phyloP scores from a whole-genome alignment of 1,139 yeast species.

The Pichia sp. region DNA sequence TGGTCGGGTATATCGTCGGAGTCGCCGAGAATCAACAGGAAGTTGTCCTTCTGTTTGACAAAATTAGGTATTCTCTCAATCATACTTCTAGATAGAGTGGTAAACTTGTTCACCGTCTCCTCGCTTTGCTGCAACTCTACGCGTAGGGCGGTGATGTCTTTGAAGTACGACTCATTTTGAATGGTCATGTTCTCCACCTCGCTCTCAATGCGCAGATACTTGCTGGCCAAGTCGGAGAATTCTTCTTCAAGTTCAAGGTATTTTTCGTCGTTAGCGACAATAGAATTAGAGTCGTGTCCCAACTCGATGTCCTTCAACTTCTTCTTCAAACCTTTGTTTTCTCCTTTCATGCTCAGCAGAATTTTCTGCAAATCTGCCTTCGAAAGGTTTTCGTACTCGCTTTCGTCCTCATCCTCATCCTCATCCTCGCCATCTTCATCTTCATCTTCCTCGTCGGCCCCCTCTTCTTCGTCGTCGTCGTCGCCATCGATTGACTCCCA shows the following conservation, averaged over 20 bases:
- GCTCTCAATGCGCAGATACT: constrained; percentile 12
- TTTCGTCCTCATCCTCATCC: constrained; percentile 11
- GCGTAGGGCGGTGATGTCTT: constrained; percentile 16
- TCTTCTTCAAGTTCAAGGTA: constrained; percentile 13
- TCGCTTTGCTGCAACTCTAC: constrained; percentile 21
- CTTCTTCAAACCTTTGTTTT: constrained; percentile 18
- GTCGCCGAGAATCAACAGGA: constrained; percentile 6
- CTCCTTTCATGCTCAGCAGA: constrained; percentile 14
- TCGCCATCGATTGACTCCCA: constrained; percentile 19
- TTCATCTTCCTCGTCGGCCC: background rate
- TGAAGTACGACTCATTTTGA: constrained; percentile 16
- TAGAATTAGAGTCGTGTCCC: constrained; percentile 16
- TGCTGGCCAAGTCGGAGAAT: constrained; percentile 11
- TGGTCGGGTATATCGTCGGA: constrained; percentile 17
- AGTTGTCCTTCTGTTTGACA: constrained; percentile 11
- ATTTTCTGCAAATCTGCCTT: constrained; percentile 6
- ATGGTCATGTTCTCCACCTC: constrained; percentile 15
- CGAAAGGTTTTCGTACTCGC: background rate
- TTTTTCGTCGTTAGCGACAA: constrained; percentile 15
- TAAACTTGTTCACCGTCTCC: constrained; percentile 6
- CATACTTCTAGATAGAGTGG: constrained; percentile 9
- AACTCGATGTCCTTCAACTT: constrained; percentile 19
- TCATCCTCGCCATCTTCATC: constrained; percentile 4
- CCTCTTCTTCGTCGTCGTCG: background rate
- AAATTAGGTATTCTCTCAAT: constrained; percentile 18